Evolutionary conservation across 768 basidiomycete species (phyloP).

Genomic region (Crucibulum laeve): DNA sequence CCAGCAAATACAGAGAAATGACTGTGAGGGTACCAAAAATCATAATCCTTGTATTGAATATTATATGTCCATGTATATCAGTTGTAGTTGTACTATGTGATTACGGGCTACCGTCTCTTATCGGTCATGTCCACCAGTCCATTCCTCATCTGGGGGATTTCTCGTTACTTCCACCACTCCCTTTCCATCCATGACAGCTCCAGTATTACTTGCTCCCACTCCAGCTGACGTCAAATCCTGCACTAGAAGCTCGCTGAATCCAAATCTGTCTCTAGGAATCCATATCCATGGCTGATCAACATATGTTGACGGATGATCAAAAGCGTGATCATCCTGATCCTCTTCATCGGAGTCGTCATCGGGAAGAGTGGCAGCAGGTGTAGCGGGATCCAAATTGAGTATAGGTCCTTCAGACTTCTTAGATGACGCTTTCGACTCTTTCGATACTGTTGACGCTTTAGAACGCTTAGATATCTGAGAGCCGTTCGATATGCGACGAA

Average conservation of each 20-base stretch:
- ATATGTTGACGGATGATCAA: conserved; percentile 45
- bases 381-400: conserved; percentile 21
- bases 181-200: conserved; percentile 36
- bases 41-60: no score
- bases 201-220: conserved; percentile 38
- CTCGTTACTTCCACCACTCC: conserved; percentile 42
- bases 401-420: conserved; percentile 13
- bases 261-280: conserved; percentile 38
- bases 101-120: conserved; percentile 10
- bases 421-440: conserved; percentile 6
- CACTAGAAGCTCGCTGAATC: conserved; percentile 33
- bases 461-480: conserved; percentile 13
- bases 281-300: conserved; percentile 41
- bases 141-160: conserved; percentile 41
- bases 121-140: conserved; percentile 32
- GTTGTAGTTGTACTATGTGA: no score
- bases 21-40: background rate
- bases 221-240: conserved; percentile 31
- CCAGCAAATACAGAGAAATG: conserved; percentile 13
- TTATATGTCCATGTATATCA: background rate
- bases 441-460: conserved; percentile 11
- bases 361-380: conserved; percentile 17
- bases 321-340: conserved; percentile 36
- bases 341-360: conserved; percentile 28
- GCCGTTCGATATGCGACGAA: conserved; percentile 3